These are phyloP conservation scores for Copromyces sp. DNA, from an alignment of 495 filamentous ascomycete species.

Conservation along the genomic window DNA sequence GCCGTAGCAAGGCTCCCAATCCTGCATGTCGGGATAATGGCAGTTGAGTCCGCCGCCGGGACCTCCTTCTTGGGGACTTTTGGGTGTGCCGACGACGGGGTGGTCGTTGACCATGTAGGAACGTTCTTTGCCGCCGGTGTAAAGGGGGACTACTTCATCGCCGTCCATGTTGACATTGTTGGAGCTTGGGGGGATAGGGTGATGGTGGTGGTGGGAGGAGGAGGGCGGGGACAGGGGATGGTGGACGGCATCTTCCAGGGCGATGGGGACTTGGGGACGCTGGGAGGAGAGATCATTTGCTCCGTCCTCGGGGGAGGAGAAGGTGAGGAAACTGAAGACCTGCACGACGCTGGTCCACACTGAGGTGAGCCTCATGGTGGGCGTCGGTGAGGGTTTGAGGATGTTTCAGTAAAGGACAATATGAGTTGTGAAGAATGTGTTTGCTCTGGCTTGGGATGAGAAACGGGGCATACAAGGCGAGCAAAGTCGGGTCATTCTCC, in stretches of 20 bases:
- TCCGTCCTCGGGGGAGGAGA: slow-evolving; percentile 2
- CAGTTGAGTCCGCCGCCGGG: background rate
- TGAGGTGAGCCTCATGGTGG: slow-evolving; percentile 7
- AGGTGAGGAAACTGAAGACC: slow-evolving; percentile 7
- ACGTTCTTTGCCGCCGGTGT: background rate
- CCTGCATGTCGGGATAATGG: slow-evolving; percentile 2
- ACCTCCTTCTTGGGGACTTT: slow-evolving; percentile 5
- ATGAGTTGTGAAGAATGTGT: background rate
- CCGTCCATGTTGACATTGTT: background rate
- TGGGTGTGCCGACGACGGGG: slow-evolving; percentile 3
- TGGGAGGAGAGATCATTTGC: background rate
- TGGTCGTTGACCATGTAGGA: background rate
- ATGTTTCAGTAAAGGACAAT: background rate
- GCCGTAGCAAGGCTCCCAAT: slow-evolving; percentile 1
- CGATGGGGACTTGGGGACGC: background rate
- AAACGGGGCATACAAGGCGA: background rate
- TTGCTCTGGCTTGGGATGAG: background rate
- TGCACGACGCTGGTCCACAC: slow-evolving; percentile 9
- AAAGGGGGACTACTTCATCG: background rate
- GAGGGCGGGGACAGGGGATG: background rate
- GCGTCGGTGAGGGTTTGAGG: background rate
- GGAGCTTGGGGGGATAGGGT: background rate
- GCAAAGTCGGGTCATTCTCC: background rate
- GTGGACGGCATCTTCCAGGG: background rate
- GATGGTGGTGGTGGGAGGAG: background rate